Percentiles rank a stretch among this genome's conserved stretches.
Evolutionary conservation across 805 yeast genomes (phyloP).

Genomic region (Kluyveromyces lactis): DNA sequence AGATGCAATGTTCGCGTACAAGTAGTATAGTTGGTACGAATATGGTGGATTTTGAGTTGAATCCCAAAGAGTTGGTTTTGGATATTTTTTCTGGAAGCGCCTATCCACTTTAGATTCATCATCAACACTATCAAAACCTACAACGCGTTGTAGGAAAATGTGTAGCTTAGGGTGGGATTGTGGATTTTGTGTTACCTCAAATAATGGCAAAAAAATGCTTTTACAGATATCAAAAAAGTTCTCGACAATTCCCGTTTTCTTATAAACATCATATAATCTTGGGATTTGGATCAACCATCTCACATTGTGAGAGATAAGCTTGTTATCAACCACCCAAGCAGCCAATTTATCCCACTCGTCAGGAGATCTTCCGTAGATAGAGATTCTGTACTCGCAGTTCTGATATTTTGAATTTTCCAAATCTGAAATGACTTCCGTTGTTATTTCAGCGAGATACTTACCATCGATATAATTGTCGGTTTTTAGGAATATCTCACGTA

Average conservation of each 20-base stretch:
- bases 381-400: conserved; percentile 93
- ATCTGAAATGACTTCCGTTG: conserved; percentile 89
- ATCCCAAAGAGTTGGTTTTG: conserved; percentile 81
- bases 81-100: conserved; percentile 72
- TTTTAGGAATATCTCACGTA: conserved; percentile 91
- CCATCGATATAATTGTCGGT: conserved; percentile 93
- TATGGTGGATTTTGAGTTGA: conserved; percentile 86
- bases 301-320: conserved; percentile 84
- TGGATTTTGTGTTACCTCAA: conserved; percentile 85
- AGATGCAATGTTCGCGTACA: conserved; percentile 79
- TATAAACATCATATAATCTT: conserved; percentile 83
- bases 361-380: conserved; percentile 81
- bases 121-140: conserved; percentile 97
- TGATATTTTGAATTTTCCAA: conserved; percentile 93
- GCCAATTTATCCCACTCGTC: conserved; percentile 97
- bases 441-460: conserved; percentile 82
- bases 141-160: conserved; percentile 82
- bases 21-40: conserved; percentile 84
- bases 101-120: conserved; percentile 93
- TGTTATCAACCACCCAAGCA: conserved; percentile 89
- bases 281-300: conserved; percentile 97
- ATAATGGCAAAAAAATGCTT: conserved; percentile 80
- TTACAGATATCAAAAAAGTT: conserved; percentile 68
- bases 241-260: conserved; percentile 58
- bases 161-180: conserved; percentile 82